Base-by-base conservation (phyloP, 2,329 filamentous ascomycete species). In the Neoarthrinium moseri region DNA sequence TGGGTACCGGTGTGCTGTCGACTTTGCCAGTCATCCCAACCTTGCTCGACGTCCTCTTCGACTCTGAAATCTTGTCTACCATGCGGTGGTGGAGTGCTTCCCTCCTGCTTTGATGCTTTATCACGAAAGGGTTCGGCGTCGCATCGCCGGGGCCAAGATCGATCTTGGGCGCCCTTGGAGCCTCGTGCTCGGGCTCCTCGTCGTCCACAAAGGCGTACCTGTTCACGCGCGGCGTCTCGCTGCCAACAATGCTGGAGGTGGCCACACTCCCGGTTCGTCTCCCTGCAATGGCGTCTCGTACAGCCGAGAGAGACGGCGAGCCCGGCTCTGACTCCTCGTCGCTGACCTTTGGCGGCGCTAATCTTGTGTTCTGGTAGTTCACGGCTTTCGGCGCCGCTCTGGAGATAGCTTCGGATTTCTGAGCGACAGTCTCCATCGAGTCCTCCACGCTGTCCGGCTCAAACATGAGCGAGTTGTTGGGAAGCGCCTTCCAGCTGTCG, bases 201-300 rank as follows among this genome's bases (percentile, higher is more conserved):
- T 95, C 90, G 55, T 96, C 91, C 27, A 99, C 91, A 66, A 96
- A 97, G 0, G 90, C 81, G 64, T 96, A 99, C 1, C 94, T 94
- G 52, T 95, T 95, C 1, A 97, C 89, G 2, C 89, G 80, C 0
- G 92, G 94, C 0, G 92, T 97, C 65, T 95, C 91, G 47, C 77
- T 78, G 13, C 85, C 87, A 3, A 75, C 75, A 8, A 72, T 64
- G 4, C 66, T 72, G 5, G 80, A 80, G 54, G 89, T 84, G 11
- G 81, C 81, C 20, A 84, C 80, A 7, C 75, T 78, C 2, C 75
- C 70, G 7, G 81, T 78, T 4, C 86, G 81, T 6, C 75, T 81
- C 8, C 91, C 89, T 1, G 86, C 83, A 46, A 96, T 90, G 7
- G 91, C 91, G 56, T 91, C 90, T 53, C 86, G 82, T 18, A 96